Conservation (phyloP, 2,329 filamentous ascomycete genomes). For the Aciculosporium take region DNA sequence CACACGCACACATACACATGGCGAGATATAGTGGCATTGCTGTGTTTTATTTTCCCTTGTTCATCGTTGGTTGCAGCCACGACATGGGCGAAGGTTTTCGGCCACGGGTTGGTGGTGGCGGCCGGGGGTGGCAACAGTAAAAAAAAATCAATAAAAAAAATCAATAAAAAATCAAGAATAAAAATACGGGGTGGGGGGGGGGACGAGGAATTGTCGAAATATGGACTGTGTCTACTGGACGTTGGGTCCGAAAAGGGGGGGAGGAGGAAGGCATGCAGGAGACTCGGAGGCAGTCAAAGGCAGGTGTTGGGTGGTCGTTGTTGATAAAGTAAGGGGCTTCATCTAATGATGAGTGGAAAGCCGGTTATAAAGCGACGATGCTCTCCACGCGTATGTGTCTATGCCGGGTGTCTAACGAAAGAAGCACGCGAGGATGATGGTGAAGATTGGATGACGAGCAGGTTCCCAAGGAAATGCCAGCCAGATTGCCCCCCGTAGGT, state of each 20-base stretch:
- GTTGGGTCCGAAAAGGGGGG: neutral
- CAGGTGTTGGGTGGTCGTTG: neutral
- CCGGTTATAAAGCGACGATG: neutral
- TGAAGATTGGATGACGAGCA: too few relatives aligned
- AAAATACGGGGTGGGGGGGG: too few relatives aligned
- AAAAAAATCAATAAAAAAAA: too few relatives aligned
- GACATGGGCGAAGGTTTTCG: constrained; percentile 6
- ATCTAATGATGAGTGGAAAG: neutral
- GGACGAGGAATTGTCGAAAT: neutral
- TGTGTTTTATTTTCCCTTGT: neutral
- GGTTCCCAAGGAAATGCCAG: too few relatives aligned
- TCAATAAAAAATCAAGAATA: too few relatives aligned
- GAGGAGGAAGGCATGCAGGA: neutral
- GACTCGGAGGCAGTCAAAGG: neutral
- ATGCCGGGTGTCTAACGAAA: too few relatives aligned
- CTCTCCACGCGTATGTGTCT: neutral
- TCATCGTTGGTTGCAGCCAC: neutral
- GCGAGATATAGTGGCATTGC: constrained; percentile 3
- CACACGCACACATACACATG: neutral
- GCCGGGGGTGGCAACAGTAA: too few relatives aligned
- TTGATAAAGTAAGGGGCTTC: neutral
- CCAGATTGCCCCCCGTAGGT: too few relatives aligned
- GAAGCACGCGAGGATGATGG: too few relatives aligned
- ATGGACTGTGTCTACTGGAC: constrained; percentile 1
- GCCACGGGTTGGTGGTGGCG: constrained; percentile 8